Conservation (phyloP, 2,329 filamentous ascomycete species). For the Hypocreales sp. region DNA sequence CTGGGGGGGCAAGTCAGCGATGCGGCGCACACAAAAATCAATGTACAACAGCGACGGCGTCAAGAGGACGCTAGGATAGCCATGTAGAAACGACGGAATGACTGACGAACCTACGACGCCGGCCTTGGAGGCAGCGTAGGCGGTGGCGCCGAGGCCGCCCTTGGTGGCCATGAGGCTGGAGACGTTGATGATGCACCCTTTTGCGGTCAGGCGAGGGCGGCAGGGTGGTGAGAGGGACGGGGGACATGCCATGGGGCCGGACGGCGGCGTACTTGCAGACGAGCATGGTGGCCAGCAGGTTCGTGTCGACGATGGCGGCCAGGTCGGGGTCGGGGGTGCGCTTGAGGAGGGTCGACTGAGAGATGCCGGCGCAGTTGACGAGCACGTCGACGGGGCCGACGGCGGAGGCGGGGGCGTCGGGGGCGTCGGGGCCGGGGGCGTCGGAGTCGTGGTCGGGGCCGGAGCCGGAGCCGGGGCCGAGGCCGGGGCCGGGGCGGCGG, state of each 20-base stretch:
- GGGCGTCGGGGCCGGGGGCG: neutral
- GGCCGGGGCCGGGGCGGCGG: neutral
- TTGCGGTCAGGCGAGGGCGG: neutral
- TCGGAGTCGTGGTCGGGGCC: neutral
- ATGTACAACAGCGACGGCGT: too few relatives aligned
- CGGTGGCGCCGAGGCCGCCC: slow-evolving; percentile 53
- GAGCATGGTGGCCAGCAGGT: slow-evolving; percentile 51
- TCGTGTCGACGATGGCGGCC: slow-evolving; percentile 47
- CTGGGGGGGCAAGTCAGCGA: slow-evolving; percentile 20
- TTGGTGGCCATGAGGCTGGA: slow-evolving; percentile 59
- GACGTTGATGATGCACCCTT: slow-evolving; percentile 66
- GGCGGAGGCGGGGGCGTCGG: neutral
- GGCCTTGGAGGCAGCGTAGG: slow-evolving; percentile 69
- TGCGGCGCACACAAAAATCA: slow-evolving; percentile 1
- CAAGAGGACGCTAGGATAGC: too few relatives aligned
- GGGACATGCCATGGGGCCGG: slow-evolving; percentile 13
- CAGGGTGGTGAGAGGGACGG: neutral
- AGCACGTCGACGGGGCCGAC: slow-evolving; percentile 38
- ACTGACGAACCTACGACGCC: slow-evolving; percentile 48
- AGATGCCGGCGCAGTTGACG: slow-evolving; percentile 66
- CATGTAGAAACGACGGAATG: slow-evolving; percentile 2
- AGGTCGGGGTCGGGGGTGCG: slow-evolving; percentile 34
- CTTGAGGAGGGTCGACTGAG: slow-evolving; percentile 49
- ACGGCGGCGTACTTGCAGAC: slow-evolving; percentile 36
- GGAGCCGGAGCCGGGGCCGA: too few relatives aligned